Percentiles rank a stretch among this genome's conserved stretches.
phyloP scores from a whole-genome alignment of 2,329 filamentous ascomycete species.

The Akanthomyces muscarius region DNA sequence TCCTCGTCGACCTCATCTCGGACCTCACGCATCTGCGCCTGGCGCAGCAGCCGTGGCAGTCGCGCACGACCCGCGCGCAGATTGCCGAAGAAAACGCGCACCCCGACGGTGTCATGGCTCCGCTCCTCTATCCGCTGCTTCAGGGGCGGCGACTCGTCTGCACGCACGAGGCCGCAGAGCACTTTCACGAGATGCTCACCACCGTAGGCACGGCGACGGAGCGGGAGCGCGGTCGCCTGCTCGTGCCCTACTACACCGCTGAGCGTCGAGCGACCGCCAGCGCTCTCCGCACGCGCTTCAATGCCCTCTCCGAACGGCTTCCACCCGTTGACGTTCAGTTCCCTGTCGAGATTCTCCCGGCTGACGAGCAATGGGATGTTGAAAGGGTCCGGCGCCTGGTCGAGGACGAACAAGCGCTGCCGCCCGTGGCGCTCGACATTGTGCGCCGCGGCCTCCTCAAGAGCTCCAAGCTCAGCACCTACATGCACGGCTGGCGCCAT shows the following conservation, averaged over 20 bases:
- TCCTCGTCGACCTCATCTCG: conserved; percentile 38
- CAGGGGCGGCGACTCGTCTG: conserved; percentile 32
- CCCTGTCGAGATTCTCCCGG: conserved; percentile 30
- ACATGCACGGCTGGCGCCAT: conserved; percentile 37
- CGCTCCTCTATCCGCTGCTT: conserved; percentile 34
- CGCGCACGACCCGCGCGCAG: conserved; percentile 29
- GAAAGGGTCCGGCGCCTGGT: conserved; percentile 26
- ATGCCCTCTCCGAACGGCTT: conserved; percentile 28
- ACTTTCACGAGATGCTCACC: conserved; percentile 35
- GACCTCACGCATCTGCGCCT: conserved; percentile 37
- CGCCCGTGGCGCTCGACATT: conserved; percentile 33
- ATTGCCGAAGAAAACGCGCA: conserved; percentile 33
- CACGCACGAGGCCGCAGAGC: conserved; percentile 36
- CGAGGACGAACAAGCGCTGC: conserved; percentile 25
- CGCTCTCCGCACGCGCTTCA: conserved; percentile 27
- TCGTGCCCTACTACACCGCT: conserved; percentile 28
- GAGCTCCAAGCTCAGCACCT: conserved; percentile 36
- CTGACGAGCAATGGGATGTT: conserved; percentile 24
- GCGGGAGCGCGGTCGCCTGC: conserved; percentile 31
- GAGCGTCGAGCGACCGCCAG: conserved; percentile 17
- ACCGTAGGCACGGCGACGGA: conserved; percentile 37
- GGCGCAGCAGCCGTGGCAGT: conserved; percentile 32
- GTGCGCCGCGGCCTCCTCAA: conserved; percentile 31
- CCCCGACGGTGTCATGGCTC: conserved; percentile 31
- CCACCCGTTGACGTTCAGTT: conserved; percentile 32